Conservation (phyloP, 495 filamentous ascomycete genomes). For the Tuber microsphaerosporum region DNA sequence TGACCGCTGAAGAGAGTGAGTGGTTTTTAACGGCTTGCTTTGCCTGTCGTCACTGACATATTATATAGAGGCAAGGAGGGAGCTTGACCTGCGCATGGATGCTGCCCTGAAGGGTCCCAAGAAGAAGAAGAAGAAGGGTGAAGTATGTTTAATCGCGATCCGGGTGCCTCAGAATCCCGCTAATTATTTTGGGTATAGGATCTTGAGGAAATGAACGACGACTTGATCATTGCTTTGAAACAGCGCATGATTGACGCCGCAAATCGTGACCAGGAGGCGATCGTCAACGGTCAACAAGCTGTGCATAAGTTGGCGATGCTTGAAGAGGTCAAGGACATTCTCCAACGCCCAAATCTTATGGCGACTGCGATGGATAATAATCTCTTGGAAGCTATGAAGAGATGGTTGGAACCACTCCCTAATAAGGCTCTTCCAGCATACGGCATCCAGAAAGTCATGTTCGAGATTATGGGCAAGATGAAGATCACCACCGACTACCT, state of each 20-base stretch:
- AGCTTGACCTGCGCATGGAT: conserved; percentile 77
- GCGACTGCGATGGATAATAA: conserved; percentile 82
- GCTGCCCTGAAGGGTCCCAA: conserved; percentile 75
- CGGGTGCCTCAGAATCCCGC: background rate
- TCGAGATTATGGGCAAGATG: conserved; percentile 68
- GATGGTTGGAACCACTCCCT: conserved; percentile 92
- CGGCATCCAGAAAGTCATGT: conserved; percentile 91
- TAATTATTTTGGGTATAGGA: conserved; percentile 51
- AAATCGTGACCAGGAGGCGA: conserved; percentile 71
- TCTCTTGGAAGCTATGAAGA: conserved; percentile 85
- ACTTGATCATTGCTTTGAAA: conserved; percentile 80
- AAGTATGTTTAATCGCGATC: conserved; percentile 59
- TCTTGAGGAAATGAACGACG: conserved; percentile 78
- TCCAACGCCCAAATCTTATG: conserved; percentile 81
- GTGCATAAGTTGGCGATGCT: conserved; percentile 91
- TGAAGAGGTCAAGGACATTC: conserved; percentile 77
- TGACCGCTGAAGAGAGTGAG: conserved; percentile 50
- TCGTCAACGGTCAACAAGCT: conserved; percentile 68
- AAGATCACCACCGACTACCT: conserved; percentile 85
- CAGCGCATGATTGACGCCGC: conserved; percentile 88
- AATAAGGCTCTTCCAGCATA: conserved; percentile 81
- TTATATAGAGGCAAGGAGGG: conserved; percentile 47
- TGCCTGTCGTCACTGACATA: conserved; percentile 3
- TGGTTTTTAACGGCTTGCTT: conserved; percentile 11
- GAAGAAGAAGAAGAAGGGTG: conserved; percentile 73